Base-by-base conservation (phyloP, 495 filamentous ascomycete species). In the Pyrenula aspistea region DNA sequence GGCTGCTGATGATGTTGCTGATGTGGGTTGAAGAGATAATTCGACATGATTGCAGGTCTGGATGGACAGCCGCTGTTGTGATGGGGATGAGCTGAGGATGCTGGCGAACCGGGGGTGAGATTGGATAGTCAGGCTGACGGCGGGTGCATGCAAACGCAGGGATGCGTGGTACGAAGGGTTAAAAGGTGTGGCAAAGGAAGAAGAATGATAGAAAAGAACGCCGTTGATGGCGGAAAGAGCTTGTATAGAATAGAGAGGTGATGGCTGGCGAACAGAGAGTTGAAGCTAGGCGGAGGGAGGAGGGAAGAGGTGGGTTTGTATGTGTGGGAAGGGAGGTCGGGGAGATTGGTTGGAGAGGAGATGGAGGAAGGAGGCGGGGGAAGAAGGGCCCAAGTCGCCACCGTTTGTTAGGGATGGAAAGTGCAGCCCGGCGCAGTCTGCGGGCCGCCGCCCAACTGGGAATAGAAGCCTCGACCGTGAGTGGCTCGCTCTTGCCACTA, bases 1-100 rank as follows among this genome's bases (percentile, higher is more conserved):
- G 31, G 15, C 58, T 67, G 73, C 64, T 71, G 78, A 60, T 69
- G 78, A 69, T 83, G 84, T 59, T 85, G 83, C 62, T 81, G 75
- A 61, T 73, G 71, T 58, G 75, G 80, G 56, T 80, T 73, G 68
- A 85, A 83, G 75, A 82, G 88, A 71, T 85, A 89, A 65, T 82
- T 79, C 68, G 89, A 89, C 87, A 92, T 91, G 70, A 69, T 15
- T 42, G 31, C 31, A 8, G 8, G 31, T 42, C 15, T 42, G 4
- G 31, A 42, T 42, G 31, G 15, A 8, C 15, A 15, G 31, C 15
- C 4, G 31, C 15, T 42, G 31, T 42, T 42, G 31, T 42, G 31
- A 15, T 42, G 31, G 15, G 15, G 31, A 42, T 15, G 31, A 42
- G 31, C 31, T 42, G 31, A 42, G 31, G 31, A 8, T 8, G 31